Evolutionary conservation across 148 eudicot species (phyloP).

Genomic region (Rhododendron mucronatum): DNA sequence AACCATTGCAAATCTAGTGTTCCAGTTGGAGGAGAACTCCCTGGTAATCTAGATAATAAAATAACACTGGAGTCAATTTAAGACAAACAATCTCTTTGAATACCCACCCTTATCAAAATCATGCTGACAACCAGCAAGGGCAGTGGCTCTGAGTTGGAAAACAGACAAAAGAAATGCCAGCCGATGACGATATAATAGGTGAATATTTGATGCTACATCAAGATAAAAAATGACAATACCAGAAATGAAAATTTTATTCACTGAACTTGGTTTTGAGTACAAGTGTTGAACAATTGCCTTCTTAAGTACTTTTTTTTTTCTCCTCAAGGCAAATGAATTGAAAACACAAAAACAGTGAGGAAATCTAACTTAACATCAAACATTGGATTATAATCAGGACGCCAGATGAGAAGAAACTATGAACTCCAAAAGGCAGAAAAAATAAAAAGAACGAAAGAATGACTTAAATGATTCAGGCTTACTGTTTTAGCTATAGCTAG

Average conservation of each 20-base stretch:
- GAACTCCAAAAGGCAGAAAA: neutral
- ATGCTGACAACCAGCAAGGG: too few relatives aligned
- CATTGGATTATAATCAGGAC: neutral
- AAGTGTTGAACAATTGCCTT: neutral
- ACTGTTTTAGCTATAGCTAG: slow-evolving; percentile 18
- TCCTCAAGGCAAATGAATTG: neutral
- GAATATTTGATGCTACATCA: too few relatives aligned
- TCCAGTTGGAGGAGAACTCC: too few relatives aligned
- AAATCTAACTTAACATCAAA: neutral
- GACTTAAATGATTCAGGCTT: neutral
- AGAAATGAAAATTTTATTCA: neutral
- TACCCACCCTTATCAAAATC: too few relatives aligned
- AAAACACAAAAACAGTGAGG: too few relatives aligned
- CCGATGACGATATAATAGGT: too few relatives aligned
- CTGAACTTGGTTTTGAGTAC: slow-evolving; percentile 5
- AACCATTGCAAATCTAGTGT: too few relatives aligned
- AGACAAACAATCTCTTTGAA: too few relatives aligned
- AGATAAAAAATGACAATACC: neutral
- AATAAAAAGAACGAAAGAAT: slow-evolving; percentile 19
- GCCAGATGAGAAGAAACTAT: neutral
- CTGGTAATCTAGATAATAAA: too few relatives aligned
- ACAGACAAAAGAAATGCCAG: neutral
- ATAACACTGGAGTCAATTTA: too few relatives aligned
- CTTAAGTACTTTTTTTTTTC: neutral
- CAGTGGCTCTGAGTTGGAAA: too few relatives aligned